These are phyloP conservation scores for Xerocomus spinulosus DNA, from an alignment of 768 basidiomycete genomes.

Conservation along the genomic window DNA sequence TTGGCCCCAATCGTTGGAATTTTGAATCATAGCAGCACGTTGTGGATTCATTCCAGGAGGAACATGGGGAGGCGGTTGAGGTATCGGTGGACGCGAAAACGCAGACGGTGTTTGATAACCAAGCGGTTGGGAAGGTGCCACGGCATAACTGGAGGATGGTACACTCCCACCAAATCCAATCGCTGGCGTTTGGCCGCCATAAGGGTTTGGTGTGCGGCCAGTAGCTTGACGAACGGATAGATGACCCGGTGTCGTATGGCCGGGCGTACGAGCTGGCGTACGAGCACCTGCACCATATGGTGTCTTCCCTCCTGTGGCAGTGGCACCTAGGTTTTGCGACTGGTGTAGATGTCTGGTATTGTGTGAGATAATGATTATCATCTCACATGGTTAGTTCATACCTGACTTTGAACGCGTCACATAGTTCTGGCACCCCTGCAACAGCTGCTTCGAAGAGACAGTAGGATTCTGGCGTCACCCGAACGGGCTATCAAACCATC, in stretches of 20 bases:
- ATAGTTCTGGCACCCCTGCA: constrained; percentile 87
- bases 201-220: constrained; percentile 78
- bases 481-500: constrained; percentile 57
- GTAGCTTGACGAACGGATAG: constrained; percentile 65
- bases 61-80: constrained; percentile 39
- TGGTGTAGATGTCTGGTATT: constrained; percentile 65
- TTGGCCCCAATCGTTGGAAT: constrained; percentile 35
- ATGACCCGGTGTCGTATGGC: constrained; percentile 76
- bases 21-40: constrained; percentile 63
- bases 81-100: constrained; percentile 38
- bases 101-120: constrained; percentile 40
- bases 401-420: constrained; percentile 95
- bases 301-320: constrained; percentile 64
- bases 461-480: constrained; percentile 84
- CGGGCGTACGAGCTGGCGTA: constrained; percentile 71
- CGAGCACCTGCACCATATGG: constrained; percentile 73
- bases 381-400: constrained; percentile 26
- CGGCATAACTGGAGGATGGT: constrained; percentile 27
- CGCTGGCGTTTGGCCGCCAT: constrained; percentile 43
- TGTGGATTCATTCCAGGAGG: constrained; percentile 65
- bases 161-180: constrained; percentile 27
- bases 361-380: constrained; percentile 1
- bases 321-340: constrained; percentile 57
- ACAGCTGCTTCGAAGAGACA: constrained; percentile 88
- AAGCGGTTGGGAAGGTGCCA: constrained; percentile 32